These are phyloP conservation scores for rapeseed (Brassica napus) DNA, from an alignment of 345 rosid genomes.

Conservation along the genomic window DNA sequence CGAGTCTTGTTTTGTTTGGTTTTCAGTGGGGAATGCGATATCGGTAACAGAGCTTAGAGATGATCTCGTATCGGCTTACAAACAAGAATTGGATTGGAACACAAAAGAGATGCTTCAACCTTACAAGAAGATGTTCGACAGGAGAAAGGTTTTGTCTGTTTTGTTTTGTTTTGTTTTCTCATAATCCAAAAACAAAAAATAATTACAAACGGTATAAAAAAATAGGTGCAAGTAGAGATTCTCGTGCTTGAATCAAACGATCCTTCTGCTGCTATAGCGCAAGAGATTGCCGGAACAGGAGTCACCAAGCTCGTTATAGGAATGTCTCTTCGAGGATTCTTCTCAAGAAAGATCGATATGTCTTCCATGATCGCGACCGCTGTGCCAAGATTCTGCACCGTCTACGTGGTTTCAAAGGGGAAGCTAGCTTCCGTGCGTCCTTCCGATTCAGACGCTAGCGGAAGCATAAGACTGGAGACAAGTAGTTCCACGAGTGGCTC, in stretches of 20 bases:
- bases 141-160: conserved; percentile 44
- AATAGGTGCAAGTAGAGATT: conserved; percentile 54
- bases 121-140: conserved; percentile 61
- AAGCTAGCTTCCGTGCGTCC: conserved; percentile 78
- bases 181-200: not conserved
- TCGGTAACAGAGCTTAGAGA: conserved; percentile 79
- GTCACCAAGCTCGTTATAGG: conserved; percentile 80
- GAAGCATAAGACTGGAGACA: conserved; percentile 50
- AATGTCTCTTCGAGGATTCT: conserved; percentile 62
- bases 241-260: conserved; percentile 64
- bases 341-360: conserved; percentile 53
- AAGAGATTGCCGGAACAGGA: conserved; percentile 55
- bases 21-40: conserved; percentile 68
- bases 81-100: conserved; percentile 72
- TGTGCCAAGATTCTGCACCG: conserved; percentile 72
- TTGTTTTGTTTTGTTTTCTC: not conserved
- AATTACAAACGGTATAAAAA: not conserved
- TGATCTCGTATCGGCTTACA: conserved; percentile 75
- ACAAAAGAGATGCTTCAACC: conserved; percentile 61
- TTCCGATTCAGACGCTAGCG: conserved; percentile 57
- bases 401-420: conserved; percentile 75
- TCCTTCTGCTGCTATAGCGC: conserved; percentile 65
- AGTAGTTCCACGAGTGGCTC: conserved; percentile 50
- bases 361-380: conserved; percentile 65
- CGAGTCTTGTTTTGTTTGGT: not conserved